Conservation (phyloP, 2,329 filamentous ascomycete species). For the Cladosporium sp. region DNA sequence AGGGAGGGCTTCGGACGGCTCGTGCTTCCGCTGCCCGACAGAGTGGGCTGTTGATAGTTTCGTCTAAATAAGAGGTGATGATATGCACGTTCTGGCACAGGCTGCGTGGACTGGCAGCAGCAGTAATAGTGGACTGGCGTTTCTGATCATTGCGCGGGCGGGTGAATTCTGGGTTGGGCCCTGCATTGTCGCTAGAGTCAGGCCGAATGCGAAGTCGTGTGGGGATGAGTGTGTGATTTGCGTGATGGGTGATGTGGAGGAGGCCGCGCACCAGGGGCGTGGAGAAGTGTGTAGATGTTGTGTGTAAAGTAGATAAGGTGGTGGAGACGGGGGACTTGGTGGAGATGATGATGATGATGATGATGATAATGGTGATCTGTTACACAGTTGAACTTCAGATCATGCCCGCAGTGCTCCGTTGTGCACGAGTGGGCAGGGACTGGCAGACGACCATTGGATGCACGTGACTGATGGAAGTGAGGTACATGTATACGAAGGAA, state of each 20-base stretch:
- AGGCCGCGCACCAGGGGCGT: not conserved
- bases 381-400: too few species aligned
- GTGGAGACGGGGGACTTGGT: too few species aligned
- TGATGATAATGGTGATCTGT: too few species aligned
- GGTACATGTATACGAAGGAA: too few species aligned
- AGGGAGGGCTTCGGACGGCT: too few species aligned
- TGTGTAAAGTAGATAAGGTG: too few species aligned
- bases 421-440: conserved; percentile 5
- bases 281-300: too few species aligned
- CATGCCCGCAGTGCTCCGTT: not conserved
- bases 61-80: not conserved
- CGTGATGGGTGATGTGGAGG: not conserved
- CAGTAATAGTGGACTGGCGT: too few species aligned
- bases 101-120: too few species aligned
- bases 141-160: conserved; percentile 11
- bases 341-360: too few species aligned
- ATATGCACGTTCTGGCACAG: not conserved
- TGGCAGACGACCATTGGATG: not conserved
- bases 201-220: conserved; percentile 4
- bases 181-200: conserved; percentile 3
- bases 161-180: conserved; percentile 5
- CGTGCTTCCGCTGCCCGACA: too few species aligned
- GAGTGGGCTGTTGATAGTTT: too few species aligned
- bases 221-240: not conserved
- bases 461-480: conserved; percentile 1